Evolutionary conservation across 208 protist genomes (phyloP).

Genomic region (Wallacemonas sp.): DNA sequence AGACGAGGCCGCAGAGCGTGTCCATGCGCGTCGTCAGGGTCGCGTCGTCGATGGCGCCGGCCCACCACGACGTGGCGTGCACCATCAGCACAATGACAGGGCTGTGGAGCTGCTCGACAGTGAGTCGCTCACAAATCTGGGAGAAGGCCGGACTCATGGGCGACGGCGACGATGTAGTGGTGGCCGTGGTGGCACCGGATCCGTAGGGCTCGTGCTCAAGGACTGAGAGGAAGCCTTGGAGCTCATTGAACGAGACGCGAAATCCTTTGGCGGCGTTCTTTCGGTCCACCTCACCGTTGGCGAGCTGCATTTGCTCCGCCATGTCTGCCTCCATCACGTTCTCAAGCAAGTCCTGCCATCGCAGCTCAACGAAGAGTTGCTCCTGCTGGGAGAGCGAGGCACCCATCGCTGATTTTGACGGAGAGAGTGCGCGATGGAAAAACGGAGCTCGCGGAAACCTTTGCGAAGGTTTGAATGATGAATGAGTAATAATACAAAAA

Average conservation of each 20-base stretch:
- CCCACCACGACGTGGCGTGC: slow-evolving; percentile 63
- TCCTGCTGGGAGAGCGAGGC: slow-evolving; percentile 63
- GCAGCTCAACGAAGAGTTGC: slow-evolving; percentile 56
- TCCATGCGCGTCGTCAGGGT: slow-evolving; percentile 35
- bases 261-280: slow-evolving; percentile 32
- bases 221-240: slow-evolving; percentile 65
- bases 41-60: slow-evolving; percentile 26
- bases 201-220: slow-evolving; percentile 21
- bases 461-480: too few species aligned
- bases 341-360: slow-evolving; percentile 65
- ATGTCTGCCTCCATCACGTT: slow-evolving; percentile 42
- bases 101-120: slow-evolving; percentile 31
- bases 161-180: background rate
- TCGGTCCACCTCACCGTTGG: background rate
- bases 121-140: slow-evolving; percentile 34
- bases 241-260: slow-evolving; percentile 64
- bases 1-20: slow-evolving; percentile 25
- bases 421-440: too few species aligned
- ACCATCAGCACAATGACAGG: slow-evolving; percentile 64
- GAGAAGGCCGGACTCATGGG: slow-evolving; percentile 36
- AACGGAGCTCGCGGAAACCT: too few species aligned
- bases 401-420: too few species aligned
- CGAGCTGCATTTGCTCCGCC: background rate
- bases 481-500: too few species aligned
- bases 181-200: background rate